Percentiles rank a stretch among this genome's conserved stretches.
Conservation (phyloP, 352 stramenopile genomes). For the Phytophthora kernoviae region DNA sequence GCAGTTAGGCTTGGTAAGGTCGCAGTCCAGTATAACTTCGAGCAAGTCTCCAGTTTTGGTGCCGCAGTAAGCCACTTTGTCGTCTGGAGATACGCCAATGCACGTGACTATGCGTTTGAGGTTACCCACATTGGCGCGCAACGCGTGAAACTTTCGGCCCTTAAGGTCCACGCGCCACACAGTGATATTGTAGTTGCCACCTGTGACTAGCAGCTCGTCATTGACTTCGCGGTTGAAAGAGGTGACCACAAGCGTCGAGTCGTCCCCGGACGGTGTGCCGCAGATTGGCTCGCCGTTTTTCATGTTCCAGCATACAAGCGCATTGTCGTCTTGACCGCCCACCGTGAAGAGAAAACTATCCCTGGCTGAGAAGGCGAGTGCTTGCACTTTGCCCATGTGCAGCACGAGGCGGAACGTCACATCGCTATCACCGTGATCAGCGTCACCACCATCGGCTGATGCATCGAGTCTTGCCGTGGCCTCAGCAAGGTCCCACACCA, state of each 20-base stretch:
- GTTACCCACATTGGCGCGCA: slow-evolving; percentile 94
- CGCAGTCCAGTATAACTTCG: slow-evolving; percentile 94
- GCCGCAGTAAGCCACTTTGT: slow-evolving; percentile 93
- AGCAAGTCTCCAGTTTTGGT: slow-evolving; percentile 97
- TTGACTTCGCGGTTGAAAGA: slow-evolving; percentile 86
- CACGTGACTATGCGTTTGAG: slow-evolving; percentile 94
- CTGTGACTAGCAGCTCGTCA: slow-evolving; percentile 95
- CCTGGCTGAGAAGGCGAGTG: slow-evolving; percentile 89
- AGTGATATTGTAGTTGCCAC: slow-evolving; percentile 93
- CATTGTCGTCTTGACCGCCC: slow-evolving; percentile 97
- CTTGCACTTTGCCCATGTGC: slow-evolving; percentile 95
- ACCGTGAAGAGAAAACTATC: slow-evolving; percentile 92
- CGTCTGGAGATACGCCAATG: slow-evolving; percentile 92
- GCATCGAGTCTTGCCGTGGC: slow-evolving; percentile 74
- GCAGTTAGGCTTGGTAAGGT: slow-evolving; percentile 92
- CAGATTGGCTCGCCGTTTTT: slow-evolving; percentile 89
- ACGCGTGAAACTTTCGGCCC: slow-evolving; percentile 92
- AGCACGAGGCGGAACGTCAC: slow-evolving; percentile 93
- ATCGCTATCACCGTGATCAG: slow-evolving; percentile 31
- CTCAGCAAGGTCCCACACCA: slow-evolving; percentile 94
- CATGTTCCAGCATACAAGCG: slow-evolving; percentile 96
- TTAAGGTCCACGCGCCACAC: slow-evolving; percentile 90
- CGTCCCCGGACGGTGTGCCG: slow-evolving; percentile 91
- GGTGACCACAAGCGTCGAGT: slow-evolving; percentile 89
- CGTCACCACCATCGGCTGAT: slow-evolving; percentile 68